These are phyloP conservation scores for Xanthoceras sorbifolium DNA, from an alignment of 345 rosid species.

Conservation along the genomic window DNA sequence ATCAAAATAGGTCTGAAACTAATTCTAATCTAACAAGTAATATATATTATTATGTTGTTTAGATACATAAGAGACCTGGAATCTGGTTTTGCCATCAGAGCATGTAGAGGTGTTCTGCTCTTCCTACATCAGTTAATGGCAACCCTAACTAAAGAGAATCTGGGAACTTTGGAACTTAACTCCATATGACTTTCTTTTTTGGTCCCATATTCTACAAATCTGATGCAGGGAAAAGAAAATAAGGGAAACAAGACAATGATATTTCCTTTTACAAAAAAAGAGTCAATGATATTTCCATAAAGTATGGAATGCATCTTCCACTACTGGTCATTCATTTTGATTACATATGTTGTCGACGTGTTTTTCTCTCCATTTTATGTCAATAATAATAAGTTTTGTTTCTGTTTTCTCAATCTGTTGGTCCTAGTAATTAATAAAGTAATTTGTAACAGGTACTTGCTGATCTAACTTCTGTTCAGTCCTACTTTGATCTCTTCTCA, in stretches of 20 bases:
- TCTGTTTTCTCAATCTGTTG: neutral
- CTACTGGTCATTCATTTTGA: neutral
- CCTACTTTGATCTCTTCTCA: slow-evolving; percentile 66
- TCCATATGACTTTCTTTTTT: neutral
- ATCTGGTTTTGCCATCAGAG: neutral
- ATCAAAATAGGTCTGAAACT: neutral
- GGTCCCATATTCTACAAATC: neutral
- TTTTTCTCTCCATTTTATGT: neutral
- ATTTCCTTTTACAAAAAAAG: too few species aligned
- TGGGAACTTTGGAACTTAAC: neutral
- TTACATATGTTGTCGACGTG: neutral
- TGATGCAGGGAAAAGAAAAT: neutral
- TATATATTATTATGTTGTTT: neutral
- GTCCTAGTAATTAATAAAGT: slow-evolving; percentile 1
- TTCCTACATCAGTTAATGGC: neutral
- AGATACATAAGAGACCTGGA: neutral
- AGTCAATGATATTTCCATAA: neutral
- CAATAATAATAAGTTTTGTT: neutral
- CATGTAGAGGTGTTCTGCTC: neutral
- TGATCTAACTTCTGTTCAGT: slow-evolving; percentile 64
- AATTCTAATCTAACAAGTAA: neutral
- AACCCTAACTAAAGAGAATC: neutral
- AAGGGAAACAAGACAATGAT: neutral
- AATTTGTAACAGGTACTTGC: slow-evolving; percentile 54
- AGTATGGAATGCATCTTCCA: too few species aligned